A percentile compares a stretch with the other conserved stretches of the same genome.
Conservation (phyloP, 148 eudicot species). For the Vaccinium myrtillus region DNA sequence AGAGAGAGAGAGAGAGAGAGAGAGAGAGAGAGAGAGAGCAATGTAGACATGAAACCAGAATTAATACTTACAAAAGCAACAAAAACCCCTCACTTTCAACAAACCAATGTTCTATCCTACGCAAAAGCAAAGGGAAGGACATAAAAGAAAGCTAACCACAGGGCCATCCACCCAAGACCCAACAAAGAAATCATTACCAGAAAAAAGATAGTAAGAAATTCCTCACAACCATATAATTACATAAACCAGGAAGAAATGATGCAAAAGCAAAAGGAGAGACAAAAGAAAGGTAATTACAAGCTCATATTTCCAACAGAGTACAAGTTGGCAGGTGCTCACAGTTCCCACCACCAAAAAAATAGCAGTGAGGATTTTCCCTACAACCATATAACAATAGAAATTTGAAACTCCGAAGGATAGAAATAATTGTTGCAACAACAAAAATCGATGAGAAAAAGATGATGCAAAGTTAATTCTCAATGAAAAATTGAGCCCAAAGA, state of each 20-base stretch:
- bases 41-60: background rate
- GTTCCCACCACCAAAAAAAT: conserved; percentile 3
- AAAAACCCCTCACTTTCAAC: conserved; percentile 11
- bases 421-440: background rate
- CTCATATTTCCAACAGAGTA: conserved; percentile 12
- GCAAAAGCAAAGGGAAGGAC: conserved; percentile 17
- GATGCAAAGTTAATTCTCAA: conserved; percentile 19
- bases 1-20: no score
- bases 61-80: background rate
- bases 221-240: no score
- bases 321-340: conserved; percentile 11
- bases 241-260: background rate
- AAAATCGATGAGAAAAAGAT: background rate
- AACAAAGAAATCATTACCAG: background rate
- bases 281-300: conserved; percentile 13
- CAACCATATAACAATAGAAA: conserved; percentile 7
- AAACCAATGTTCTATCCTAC: conserved; percentile 9
- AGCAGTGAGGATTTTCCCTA: background rate
- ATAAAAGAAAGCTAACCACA: background rate
- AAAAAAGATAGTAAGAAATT: background rate
- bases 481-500: conserved; percentile 24
- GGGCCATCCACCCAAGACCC: background rate
- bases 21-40: background rate
- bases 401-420: background rate
- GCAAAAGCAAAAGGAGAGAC: background rate